Percentiles rank a stretch among this genome's conserved stretches.
Evolutionary conservation across 352 stramenopile genomes (phyloP).

Genomic region (Pythium pyrilobum): DNA sequence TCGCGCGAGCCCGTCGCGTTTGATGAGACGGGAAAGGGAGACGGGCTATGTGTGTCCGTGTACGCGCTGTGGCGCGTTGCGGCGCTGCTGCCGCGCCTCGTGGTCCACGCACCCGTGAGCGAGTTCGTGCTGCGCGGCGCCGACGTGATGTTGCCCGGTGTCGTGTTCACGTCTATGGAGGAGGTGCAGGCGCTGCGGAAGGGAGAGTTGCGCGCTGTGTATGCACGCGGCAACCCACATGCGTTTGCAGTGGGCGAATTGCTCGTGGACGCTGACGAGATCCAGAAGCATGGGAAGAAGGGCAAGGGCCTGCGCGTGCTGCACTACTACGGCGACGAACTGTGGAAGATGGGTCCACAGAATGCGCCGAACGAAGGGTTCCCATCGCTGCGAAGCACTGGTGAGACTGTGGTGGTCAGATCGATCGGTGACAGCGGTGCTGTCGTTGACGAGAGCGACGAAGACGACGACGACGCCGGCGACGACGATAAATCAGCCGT

Average conservation of each 20-base stretch:
- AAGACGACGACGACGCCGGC: not conserved
- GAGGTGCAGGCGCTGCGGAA: slow-evolving; percentile 53
- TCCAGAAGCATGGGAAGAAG: slow-evolving; percentile 54
- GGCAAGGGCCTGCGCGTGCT: slow-evolving; percentile 63
- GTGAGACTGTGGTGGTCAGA: slow-evolving; percentile 11
- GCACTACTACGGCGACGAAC: slow-evolving; percentile 65
- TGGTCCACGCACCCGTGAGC: slow-evolving; percentile 76
- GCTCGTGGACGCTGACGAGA: slow-evolving; percentile 56
- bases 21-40: slow-evolving; percentile 62
- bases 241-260: slow-evolving; percentile 76
- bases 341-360: slow-evolving; percentile 71
- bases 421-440: slow-evolving; percentile 7
- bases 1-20: slow-evolving; percentile 64
- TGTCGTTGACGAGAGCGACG: slow-evolving; percentile 4
- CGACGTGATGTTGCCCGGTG: slow-evolving; percentile 80
- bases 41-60: slow-evolving; percentile 49
- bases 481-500: slow-evolving; percentile 26
- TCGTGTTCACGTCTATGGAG: slow-evolving; percentile 55
- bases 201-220: slow-evolving; percentile 61
- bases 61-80: slow-evolving; percentile 64
- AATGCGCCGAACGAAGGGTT: slow-evolving; percentile 68
- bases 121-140: slow-evolving; percentile 74
- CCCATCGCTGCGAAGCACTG: slow-evolving; percentile 16
- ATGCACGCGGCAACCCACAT: slow-evolving; percentile 66
- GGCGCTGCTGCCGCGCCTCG: slow-evolving; percentile 43